These are phyloP conservation scores for Lumnitzera littorea DNA, from an alignment of 345 rosid genomes.

Conservation along the genomic window DNA sequence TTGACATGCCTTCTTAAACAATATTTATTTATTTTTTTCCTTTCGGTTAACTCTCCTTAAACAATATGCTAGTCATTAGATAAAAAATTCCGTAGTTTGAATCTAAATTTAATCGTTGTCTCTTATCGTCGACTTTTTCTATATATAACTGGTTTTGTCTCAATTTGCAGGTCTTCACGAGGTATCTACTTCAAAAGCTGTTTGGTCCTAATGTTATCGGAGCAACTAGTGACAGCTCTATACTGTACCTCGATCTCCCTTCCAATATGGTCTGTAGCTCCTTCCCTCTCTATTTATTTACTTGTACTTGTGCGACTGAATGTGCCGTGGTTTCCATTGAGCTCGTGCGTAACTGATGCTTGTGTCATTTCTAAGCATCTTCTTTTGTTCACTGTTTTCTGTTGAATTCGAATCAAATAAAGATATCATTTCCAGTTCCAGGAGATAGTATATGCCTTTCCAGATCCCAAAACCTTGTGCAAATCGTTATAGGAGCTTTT, in stretches of 20 bases:
- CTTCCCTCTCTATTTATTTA: conserved; percentile 8
- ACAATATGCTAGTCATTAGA: not conserved
- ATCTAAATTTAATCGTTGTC: not conserved
- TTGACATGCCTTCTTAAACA: no score
- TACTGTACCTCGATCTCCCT: conserved; percentile 77
- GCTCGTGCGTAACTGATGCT: no score
- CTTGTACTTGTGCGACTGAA: not conserved
- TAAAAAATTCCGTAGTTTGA: not conserved
- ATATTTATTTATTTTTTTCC: not conserved
- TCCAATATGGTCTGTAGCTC: conserved; percentile 64
- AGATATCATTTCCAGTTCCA: no score
- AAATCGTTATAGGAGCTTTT: not conserved
- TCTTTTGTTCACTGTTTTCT: no score
- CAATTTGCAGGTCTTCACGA: conserved; percentile 59
- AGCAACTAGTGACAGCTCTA: conserved; percentile 46
- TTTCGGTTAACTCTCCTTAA: not conserved
- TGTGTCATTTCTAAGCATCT: no score
- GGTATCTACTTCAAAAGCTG: conserved; percentile 64
- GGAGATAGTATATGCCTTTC: no score
- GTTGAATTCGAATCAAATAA: not conserved
- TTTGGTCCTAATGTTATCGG: conserved; percentile 65
- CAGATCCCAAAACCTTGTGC: not conserved
- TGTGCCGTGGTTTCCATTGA: no score
- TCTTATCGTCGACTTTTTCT: not conserved
- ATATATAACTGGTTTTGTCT: not conserved